These are phyloP conservation scores for Phyllachora maydis DNA, from an alignment of 2,329 filamentous ascomycete species.

Conservation along the genomic window DNA sequence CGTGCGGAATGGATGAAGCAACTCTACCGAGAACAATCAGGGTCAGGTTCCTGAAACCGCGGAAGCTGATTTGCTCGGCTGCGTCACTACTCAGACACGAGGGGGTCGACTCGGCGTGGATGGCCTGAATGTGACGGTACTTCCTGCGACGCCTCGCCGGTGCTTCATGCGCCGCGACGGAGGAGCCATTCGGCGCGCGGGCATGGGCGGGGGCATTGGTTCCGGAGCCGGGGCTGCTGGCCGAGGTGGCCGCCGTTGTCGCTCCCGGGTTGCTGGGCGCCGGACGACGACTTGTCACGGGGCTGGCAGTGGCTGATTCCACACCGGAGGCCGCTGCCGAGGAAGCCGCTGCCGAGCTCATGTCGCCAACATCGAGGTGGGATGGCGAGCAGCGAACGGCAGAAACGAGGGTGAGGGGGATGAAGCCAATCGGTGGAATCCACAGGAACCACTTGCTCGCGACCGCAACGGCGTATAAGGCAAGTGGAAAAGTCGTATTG, in stretches of 20 bases:
- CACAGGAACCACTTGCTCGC: no score
- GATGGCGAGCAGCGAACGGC: no score
- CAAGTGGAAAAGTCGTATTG: no score
- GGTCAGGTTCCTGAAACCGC: slow-evolving; percentile 93
- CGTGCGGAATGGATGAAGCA: slow-evolving; percentile 1
- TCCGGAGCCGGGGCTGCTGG: slow-evolving; percentile 12
- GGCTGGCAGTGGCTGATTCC: no score
- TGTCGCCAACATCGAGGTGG: slow-evolving; percentile 1
- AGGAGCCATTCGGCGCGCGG: slow-evolving; percentile 2
- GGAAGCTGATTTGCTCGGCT: slow-evolving; percentile 54
- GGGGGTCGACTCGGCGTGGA: slow-evolving; percentile 50
- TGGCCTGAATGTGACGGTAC: slow-evolving; percentile 81
- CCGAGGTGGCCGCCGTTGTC: slow-evolving; percentile 15
- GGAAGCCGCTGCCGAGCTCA: no score
- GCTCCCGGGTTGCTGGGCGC: no score
- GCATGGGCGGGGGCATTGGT: slow-evolving; percentile 4
- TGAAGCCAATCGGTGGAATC: no score
- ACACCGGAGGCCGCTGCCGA: no score
- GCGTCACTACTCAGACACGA: slow-evolving; percentile 81
- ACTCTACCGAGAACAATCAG: slow-evolving; percentile 65
- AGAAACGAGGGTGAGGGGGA: no score
- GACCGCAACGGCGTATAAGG: no score
- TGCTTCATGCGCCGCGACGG: slow-evolving; percentile 9
- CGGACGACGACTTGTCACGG: no score
- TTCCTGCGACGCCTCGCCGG: slow-evolving; percentile 30